Evolutionary conservation across 768 basidiomycete species (phyloP).

Genomic region (button mushroom (Agaricus bisporus)): DNA sequence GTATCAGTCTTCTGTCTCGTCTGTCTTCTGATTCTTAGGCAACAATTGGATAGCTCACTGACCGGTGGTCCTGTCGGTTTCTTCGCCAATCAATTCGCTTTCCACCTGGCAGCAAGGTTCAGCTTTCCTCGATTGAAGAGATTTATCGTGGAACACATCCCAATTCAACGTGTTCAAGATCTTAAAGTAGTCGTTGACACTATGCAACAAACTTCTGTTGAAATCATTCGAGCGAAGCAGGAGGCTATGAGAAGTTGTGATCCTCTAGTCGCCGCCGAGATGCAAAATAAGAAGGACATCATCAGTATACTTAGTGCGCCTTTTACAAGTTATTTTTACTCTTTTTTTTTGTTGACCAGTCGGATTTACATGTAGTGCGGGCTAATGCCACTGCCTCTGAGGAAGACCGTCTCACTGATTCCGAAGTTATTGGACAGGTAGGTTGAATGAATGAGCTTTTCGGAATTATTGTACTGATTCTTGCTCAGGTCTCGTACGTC

Average conservation of each 20-base stretch:
- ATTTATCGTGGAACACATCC: slow-evolving; percentile 24
- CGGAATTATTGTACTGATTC: neutral
- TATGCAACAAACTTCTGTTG: slow-evolving; percentile 25
- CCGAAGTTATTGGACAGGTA: slow-evolving; percentile 32
- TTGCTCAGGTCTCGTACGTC: slow-evolving; percentile 2
- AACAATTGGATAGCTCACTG: neutral
- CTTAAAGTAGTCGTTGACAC: slow-evolving; percentile 25
- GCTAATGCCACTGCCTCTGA: slow-evolving; percentile 26
- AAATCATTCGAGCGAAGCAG: slow-evolving; percentile 29
- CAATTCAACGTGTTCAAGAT: slow-evolving; percentile 19
- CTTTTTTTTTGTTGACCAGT: neutral
- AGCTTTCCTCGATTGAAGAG: slow-evolving; percentile 22
- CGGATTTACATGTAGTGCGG: slow-evolving; percentile 22
- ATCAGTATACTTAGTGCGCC: slow-evolving; percentile 34
- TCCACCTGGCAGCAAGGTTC: slow-evolving; percentile 13
- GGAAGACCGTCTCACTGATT: slow-evolving; percentile 23
- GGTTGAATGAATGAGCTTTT: neutral
- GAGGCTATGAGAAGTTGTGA: slow-evolving; percentile 24
- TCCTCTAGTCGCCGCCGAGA: slow-evolving; percentile 21
- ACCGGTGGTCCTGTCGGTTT: slow-evolving; percentile 9
- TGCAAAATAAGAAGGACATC: slow-evolving; percentile 34
- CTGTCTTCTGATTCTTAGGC: neutral
- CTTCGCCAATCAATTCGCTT: slow-evolving; percentile 11
- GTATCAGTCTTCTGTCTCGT: neutral
- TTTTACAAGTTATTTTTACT: neutral